Percentiles rank a stretch among this genome's conserved stretches.
phyloP scores from a whole-genome alignment of 2,329 filamentous ascomycete species.

The Neospermospora avenae region DNA sequence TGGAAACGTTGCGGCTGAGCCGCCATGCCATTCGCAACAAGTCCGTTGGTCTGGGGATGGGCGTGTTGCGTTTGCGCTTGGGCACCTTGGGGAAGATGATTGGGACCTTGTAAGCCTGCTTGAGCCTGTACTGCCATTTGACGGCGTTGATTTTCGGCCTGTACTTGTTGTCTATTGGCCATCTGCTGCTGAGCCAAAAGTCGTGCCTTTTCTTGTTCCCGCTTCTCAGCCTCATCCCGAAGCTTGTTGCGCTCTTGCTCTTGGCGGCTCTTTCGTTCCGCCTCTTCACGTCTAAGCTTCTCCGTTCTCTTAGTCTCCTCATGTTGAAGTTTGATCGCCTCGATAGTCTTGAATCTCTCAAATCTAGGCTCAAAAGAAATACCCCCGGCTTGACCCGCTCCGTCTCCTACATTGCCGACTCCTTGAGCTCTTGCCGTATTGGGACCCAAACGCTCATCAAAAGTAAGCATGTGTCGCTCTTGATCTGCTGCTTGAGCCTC shows the following conservation, averaged over 20 bases:
- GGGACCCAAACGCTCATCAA: slow-evolving; percentile 77
- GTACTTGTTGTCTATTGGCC: slow-evolving; percentile 39
- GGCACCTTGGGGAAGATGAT: slow-evolving; percentile 1
- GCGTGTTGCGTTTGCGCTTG: slow-evolving; percentile 42
- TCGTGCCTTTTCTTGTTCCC: slow-evolving; percentile 35
- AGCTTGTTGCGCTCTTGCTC: slow-evolving; percentile 46
- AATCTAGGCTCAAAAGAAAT: slow-evolving; percentile 82
- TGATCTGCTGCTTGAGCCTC: slow-evolving; percentile 86
- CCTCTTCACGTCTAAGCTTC: slow-evolving; percentile 58
- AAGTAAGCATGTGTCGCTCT: slow-evolving; percentile 87
- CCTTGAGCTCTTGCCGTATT: slow-evolving; percentile 55
- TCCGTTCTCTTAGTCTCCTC: slow-evolving; percentile 75
- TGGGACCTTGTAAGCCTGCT: slow-evolving; percentile 33
- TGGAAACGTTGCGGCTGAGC: slow-evolving; percentile 36
- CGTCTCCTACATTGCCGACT: slow-evolving; percentile 57
- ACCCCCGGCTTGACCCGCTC: slow-evolving; percentile 67
- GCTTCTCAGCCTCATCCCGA: slow-evolving; percentile 32
- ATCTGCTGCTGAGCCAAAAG: slow-evolving; percentile 35
- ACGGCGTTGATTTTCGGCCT: slow-evolving; percentile 35
- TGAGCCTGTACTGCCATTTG: slow-evolving; percentile 30
- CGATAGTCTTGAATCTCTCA: slow-evolving; percentile 87
- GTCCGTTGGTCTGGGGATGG: slow-evolving; percentile 43
- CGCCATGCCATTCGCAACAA: slow-evolving; percentile 40
- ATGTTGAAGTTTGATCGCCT: slow-evolving; percentile 75
- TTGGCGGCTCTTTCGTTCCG: slow-evolving; percentile 46